Evolutionary conservation across 129 eudicot genomes (phyloP).

Genomic region (Centella asiatica): DNA sequence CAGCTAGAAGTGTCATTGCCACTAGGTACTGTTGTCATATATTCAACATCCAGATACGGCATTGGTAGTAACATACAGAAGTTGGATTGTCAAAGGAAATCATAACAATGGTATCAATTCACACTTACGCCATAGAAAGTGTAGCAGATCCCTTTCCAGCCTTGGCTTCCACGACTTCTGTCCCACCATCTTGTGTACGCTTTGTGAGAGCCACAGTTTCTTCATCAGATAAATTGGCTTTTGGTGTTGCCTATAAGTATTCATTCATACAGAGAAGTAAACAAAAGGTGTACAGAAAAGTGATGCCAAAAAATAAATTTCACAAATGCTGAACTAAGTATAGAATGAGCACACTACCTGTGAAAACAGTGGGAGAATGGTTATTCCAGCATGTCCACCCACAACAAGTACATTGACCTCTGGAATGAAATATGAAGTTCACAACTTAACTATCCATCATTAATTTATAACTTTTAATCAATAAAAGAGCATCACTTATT

Average conservation of each 20-base stretch:
- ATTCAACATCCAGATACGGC: no score
- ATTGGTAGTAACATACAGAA: no score
- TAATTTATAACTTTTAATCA: not conserved
- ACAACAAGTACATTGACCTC: conserved; percentile 92
- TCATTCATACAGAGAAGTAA: not conserved
- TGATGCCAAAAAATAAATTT: no score
- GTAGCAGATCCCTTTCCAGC: conserved; percentile 99
- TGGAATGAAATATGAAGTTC: conserved; percentile 20
- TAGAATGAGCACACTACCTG: conserved; percentile 36
- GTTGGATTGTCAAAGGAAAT: no score
- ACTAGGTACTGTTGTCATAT: no score
- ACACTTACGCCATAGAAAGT: conserved; percentile 96
- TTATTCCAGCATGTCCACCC: conserved; percentile 88
- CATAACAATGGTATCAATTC: no score
- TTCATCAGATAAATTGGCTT: conserved; percentile 57
- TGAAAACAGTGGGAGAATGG: conserved; percentile 82
- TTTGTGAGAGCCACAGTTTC: conserved; percentile 69
- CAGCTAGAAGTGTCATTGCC: no score
- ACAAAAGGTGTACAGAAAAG: not conserved
- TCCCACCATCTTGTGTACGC: conserved; percentile 97
- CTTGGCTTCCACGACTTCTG: conserved; percentile 97
- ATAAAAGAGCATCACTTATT: not conserved
- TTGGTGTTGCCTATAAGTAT: conserved; percentile 66
- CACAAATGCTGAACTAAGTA: not conserved
- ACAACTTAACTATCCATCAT: no score